These are phyloP conservation scores for Aspergillus quadrilineatus DNA, from an alignment of 2,329 filamentous ascomycete genomes.

Conservation along the genomic window DNA sequence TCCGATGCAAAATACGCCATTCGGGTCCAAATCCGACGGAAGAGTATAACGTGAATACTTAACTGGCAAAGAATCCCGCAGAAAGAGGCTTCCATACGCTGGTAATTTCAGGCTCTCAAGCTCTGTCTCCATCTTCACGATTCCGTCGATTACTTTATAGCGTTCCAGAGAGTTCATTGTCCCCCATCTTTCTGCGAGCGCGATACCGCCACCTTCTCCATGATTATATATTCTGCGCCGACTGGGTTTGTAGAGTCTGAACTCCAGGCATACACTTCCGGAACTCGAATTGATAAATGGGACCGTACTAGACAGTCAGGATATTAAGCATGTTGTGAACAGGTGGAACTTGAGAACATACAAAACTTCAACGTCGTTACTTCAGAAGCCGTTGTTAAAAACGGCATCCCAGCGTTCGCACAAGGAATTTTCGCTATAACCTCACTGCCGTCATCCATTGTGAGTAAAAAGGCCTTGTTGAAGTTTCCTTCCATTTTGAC, in stretches of 20 bases:
- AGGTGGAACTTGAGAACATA: slow-evolving; percentile 8
- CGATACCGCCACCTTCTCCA: slow-evolving; percentile 38
- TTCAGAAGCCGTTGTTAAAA: slow-evolving; percentile 35
- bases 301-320: slow-evolving; percentile 15
- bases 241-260: slow-evolving; percentile 33
- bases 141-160: slow-evolving; percentile 23
- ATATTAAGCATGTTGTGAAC: background rate
- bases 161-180: slow-evolving; percentile 26
- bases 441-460: slow-evolving; percentile 23
- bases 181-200: slow-evolving; percentile 31
- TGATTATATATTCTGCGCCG: slow-evolving; percentile 44
- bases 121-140: slow-evolving; percentile 29
- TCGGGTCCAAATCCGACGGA: slow-evolving; percentile 17
- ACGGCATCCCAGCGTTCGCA: slow-evolving; percentile 25
- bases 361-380: slow-evolving; percentile 36
- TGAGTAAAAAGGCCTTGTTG: slow-evolving; percentile 28
- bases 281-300: slow-evolving; percentile 30
- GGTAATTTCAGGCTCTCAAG: slow-evolving; percentile 30
- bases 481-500: slow-evolving; percentile 22
- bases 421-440: slow-evolving; percentile 28
- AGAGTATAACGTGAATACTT: slow-evolving; percentile 12
- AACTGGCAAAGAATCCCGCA: slow-evolving; percentile 16
- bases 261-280: slow-evolving; percentile 34
- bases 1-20: slow-evolving; percentile 19
- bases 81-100: slow-evolving; percentile 35